These are phyloP conservation scores for Blastobotrys arbuscula DNA, from an alignment of 1,139 yeast species.

Conservation along the genomic window DNA sequence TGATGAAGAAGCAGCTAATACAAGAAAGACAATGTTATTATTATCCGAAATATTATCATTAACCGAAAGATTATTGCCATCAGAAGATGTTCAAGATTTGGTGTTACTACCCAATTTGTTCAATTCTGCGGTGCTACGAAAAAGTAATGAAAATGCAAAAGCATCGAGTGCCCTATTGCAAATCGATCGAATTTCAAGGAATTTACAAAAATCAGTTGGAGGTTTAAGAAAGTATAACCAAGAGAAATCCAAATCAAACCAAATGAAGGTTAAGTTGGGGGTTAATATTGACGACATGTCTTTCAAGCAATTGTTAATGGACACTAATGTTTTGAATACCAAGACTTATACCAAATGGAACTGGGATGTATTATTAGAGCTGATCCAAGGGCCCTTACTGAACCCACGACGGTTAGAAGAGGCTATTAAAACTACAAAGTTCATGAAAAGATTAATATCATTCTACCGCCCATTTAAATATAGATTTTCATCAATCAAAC, in stretches of 20 bases:
- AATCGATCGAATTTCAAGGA: conserved; percentile 44
- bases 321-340: conserved; percentile 67
- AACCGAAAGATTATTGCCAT: conserved; percentile 51
- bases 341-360: conserved; percentile 85
- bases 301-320: conserved; percentile 58
- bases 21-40: conserved; percentile 58
- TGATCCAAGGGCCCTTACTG: conserved; percentile 74
- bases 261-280: conserved; percentile 43
- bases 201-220: conserved; percentile 32
- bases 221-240: background rate
- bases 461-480: conserved; percentile 90
- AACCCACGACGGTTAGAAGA: conserved; percentile 75
- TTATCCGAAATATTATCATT: conserved; percentile 57
- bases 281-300: conserved; percentile 63
- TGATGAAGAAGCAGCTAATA: conserved; percentile 41
- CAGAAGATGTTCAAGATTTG: conserved; percentile 26
- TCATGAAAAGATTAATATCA: conserved; percentile 74
- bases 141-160: conserved; percentile 19
- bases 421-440: conserved; percentile 70
- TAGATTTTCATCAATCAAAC: conserved; percentile 62
- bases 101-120: conserved; percentile 33
- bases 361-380: conserved; percentile 63
- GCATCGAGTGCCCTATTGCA: conserved; percentile 37
- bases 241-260: conserved; percentile 19
- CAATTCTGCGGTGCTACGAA: conserved; percentile 26